Evolutionary conservation across 176 grass and related monocot species (phyloP), one percentile per base, ranked within the genome.

Genomic region (Chloris gayana): DNA sequence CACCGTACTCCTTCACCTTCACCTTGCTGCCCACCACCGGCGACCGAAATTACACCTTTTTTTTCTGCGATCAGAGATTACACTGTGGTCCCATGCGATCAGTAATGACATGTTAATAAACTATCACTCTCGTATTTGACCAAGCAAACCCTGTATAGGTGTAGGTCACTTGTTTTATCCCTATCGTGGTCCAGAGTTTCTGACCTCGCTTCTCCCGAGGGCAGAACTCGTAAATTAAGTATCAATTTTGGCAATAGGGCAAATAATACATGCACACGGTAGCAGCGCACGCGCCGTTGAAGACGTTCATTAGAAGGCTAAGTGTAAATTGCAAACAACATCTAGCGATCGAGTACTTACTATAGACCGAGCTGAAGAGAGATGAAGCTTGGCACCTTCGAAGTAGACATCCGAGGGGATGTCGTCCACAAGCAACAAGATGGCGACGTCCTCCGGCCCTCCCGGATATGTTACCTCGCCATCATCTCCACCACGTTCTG

Each of bases 391-490:
- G 22, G 42, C 29, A 17, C 11, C 62, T 8, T 29, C 61, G 25
- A 22, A 12, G 34, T 29, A 29, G 9, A 44, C n/a, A 39, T 44
- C 26, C 35, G 15, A 11, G 1, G 14, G 15, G 51, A 61, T 9
- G 57, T 4, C 22, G 42, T 24, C 3, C 35, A 21, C 50, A 69
- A 41, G 64, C 3, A 22, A 60, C 64, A 6, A 30, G 54, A 30
- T 54, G 61, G 27, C 14, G 39, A n/a, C 15, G 39, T 72, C 54
- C 42, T 85, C 74, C 56, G 44, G 83, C 74, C 75, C 24, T 72
- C 75, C 31, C 18, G 83, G 57, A 39, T 85, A 25, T 72, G 58
- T 57, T 53, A 54, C 32, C 5, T 85, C 67, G 67, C 9, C 31
- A 1, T 79, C 3, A 19, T 85, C 25, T 72, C 83, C 44, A 33